Conservation (phyloP, 1,284 basidiomycete species). For the Ustilago xerochloae region DNA sequence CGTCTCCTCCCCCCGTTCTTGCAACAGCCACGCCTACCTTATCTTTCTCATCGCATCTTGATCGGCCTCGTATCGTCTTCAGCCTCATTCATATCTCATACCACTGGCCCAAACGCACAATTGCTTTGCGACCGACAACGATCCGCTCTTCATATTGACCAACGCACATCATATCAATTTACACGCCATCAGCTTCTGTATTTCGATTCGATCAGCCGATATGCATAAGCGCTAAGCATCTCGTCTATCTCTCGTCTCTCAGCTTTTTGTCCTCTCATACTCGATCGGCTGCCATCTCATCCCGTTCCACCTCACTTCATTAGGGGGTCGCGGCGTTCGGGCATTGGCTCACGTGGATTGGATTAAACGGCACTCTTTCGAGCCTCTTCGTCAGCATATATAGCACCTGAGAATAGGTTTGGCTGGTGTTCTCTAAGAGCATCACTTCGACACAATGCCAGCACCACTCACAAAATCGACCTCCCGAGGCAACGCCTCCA, state of each 20-base stretch:
- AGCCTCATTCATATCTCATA: too few relatives aligned
- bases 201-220: too few relatives aligned
- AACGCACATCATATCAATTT: background rate
- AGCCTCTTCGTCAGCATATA: background rate
- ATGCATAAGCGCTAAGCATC: slow-evolving; percentile 23
- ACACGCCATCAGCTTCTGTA: background rate
- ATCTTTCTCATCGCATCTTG: too few relatives aligned
- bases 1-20: background rate
- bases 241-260: background rate
- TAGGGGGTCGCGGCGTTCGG: background rate
- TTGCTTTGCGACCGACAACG: too few relatives aligned
- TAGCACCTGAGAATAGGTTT: background rate
- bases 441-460: slow-evolving; percentile 21
- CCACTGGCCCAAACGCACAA: too few relatives aligned
- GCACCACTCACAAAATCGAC: slow-evolving; percentile 39
- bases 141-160: too few relatives aligned
- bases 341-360: background rate
- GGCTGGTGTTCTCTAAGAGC: background rate
- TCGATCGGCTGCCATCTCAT: background rate
- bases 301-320: slow-evolving; percentile 2
- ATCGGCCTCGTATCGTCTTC: too few relatives aligned
- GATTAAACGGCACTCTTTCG: background rate
- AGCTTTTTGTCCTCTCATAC: slow-evolving; percentile 16
- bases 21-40: too few relatives aligned
- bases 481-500: slow-evolving; percentile 38